Conservation (phyloP, 306 rosid genomes). For the Castanospermum australe region DNA sequence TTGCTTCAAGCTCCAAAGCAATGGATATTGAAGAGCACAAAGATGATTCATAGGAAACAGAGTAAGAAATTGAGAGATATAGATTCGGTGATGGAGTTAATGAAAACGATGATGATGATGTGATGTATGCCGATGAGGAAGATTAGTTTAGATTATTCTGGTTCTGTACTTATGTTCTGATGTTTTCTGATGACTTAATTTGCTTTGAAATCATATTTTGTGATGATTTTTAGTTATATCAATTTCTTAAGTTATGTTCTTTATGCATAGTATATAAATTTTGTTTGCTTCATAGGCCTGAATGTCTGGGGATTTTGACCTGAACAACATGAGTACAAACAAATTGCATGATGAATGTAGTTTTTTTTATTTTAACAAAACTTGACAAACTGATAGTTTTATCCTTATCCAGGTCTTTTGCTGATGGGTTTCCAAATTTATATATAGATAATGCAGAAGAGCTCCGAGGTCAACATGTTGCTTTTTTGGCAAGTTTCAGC, state of each 20-base stretch:
- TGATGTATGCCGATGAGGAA: background rate
- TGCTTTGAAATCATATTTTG: background rate
- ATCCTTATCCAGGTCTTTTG: constrained; percentile 70
- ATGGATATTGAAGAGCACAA: background rate
- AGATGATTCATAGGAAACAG: background rate
- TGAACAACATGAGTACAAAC: background rate
- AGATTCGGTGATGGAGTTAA: background rate
- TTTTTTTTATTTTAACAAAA: background rate
- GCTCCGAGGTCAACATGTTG: constrained; percentile 94
- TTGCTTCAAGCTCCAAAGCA: background rate
- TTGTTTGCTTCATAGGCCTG: background rate
- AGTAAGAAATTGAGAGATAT: background rate
- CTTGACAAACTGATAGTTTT: constrained; percentile 26
- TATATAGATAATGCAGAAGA: constrained; percentile 87
- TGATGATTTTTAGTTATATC: background rate
- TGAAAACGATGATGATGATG: background rate
- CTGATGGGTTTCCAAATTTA: constrained; percentile 92
- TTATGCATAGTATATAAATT: background rate
- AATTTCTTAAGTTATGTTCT: background rate
- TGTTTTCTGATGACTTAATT: background rate
- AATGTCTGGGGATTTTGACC: background rate
- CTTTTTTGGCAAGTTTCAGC: constrained; percentile 89
- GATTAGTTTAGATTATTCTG: background rate
- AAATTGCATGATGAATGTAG: background rate
- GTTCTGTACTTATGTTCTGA: background rate